Conservation (phyloP, 345 rosid species). For the Passiflora organensis region DNA sequence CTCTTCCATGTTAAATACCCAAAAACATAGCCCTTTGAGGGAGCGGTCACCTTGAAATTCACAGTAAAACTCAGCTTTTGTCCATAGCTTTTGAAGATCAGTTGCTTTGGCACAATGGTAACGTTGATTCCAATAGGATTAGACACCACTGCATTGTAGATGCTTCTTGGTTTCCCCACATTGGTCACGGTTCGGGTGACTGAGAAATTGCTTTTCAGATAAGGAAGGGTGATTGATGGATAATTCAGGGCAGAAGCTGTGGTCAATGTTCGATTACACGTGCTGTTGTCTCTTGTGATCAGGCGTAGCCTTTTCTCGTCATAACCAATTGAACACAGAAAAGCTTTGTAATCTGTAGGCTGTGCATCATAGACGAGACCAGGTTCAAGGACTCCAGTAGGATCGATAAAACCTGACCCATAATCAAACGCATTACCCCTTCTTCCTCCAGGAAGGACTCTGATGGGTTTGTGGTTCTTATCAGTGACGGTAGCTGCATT, state of each 20-base stretch:
- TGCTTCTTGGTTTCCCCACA: conserved; percentile 37
- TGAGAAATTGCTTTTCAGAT: conserved; percentile 32
- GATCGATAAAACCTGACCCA: conserved; percentile 49
- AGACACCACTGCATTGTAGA: conserved; percentile 36
- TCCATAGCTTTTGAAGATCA: conserved; percentile 35
- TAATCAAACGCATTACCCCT: conserved; percentile 47
- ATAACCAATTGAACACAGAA: conserved; percentile 48
- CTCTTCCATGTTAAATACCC: conserved; percentile 49
- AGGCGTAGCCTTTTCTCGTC: conserved; percentile 38
- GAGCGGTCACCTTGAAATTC: conserved; percentile 36
- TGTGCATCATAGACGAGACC: conserved; percentile 43
- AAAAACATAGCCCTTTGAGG: conserved; percentile 38
- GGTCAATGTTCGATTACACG: conserved; percentile 26
- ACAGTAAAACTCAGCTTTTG: conserved; percentile 42
- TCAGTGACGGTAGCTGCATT: conserved; percentile 40
- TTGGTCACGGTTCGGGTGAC: conserved; percentile 44
- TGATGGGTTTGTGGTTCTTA: conserved; percentile 37
- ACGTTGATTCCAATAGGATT: conserved; percentile 35
- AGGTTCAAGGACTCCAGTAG: conserved; percentile 40
- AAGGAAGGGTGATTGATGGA: conserved; percentile 43
- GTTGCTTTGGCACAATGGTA: conserved; percentile 34
- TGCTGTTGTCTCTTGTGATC: conserved; percentile 45
- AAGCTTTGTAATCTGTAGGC: conserved; percentile 36
- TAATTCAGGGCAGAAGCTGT: conserved; percentile 41
- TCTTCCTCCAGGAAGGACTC: conserved; percentile 41